Evolutionary conservation across 805 yeast genomes (phyloP).

Genomic region (Maudiozyma pseudohumilis): DNA sequence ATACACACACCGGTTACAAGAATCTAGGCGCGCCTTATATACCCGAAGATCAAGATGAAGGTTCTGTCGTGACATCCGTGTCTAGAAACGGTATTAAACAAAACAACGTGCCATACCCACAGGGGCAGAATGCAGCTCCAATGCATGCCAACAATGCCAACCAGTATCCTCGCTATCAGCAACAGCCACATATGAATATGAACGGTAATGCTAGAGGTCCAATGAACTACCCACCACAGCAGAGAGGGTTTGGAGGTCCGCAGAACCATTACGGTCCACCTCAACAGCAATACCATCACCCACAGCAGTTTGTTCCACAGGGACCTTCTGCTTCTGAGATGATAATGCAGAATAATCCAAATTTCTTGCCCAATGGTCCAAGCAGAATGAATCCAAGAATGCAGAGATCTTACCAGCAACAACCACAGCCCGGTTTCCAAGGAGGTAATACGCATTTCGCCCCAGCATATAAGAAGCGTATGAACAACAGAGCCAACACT

Average conservation of each 20-base stretch:
- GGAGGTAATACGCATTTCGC: constrained; percentile 19
- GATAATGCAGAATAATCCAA: constrained; percentile 40
- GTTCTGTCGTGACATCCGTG: constrained; percentile 67
- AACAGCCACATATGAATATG: neutral
- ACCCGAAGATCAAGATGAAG: constrained; percentile 16
- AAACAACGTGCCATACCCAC: constrained; percentile 36
- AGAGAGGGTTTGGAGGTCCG: neutral
- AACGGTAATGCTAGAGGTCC: neutral
- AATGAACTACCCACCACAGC: constrained; percentile 1
- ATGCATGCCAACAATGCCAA: neutral
- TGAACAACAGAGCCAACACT: constrained; percentile 15
- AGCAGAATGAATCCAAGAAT: constrained; percentile 2
- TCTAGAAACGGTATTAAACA: constrained; percentile 62
- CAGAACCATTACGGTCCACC: constrained; percentile 7
- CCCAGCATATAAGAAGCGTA: constrained; percentile 34
- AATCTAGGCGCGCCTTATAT: constrained; percentile 10
- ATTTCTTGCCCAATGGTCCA: constrained; percentile 26
- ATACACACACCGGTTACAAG: neutral
- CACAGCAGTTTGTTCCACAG: constrained; percentile 11
- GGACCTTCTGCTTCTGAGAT: constrained; percentile 32
- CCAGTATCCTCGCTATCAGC: neutral
- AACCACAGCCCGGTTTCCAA: constrained; percentile 4
- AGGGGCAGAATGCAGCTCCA: neutral
- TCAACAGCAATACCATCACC: constrained; percentile 10
- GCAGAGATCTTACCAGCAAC: constrained; percentile 2